Base-by-base conservation (phyloP, 2,329 filamentous ascomycete genomes). In the Aspergillus ochraceoroseus region DNA sequence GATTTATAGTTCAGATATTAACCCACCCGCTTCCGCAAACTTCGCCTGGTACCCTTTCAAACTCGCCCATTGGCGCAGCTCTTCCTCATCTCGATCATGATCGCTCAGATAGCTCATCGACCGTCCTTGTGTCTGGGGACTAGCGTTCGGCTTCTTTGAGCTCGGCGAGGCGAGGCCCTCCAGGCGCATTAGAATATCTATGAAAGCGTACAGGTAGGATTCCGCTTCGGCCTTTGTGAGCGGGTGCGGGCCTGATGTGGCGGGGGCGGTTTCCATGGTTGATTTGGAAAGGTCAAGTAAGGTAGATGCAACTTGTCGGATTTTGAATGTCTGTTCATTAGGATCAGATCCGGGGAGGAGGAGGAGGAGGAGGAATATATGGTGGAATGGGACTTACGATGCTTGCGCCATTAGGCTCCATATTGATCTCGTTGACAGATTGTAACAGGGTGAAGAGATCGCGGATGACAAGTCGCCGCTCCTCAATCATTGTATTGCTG, bases 301-400 rank as follows among this genome's bases (percentile, higher is more conserved):
- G 0, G 87, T 92, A 18, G 82, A 83, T 1, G 87, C 87, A 26
- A 94, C 83, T 57, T 86, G 83, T 7, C 87, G 83, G 51, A 94
- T 86, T 70, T 94, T 94, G 68, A 80, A 80, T 55, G 86, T 87
- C 76, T 79, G 29, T 39, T 26, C 35, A 20, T 13, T 29, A 19
- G 8, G 40, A 41, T 38, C 17, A 31, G 7, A 29, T 15, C n/a
- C n/a, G 4, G n/a, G 7, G n/a, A 33, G 14, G 5, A 9, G 11
- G 20, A 9, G 8, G 15, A 9, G n/a, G n/a, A 26, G 12, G n/a
- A 12, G 5, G n/a, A 8, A 36, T 5, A 22, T 5, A 11, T 20
- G 12, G n/a, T 12, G 27, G 37, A 35, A 11, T 12, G 27, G 37
- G 34, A 71, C 74, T 67, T 73, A 81, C 78, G 54, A 82, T 77